Percentiles rank a stretch among this genome's conserved stretches.
Evolutionary conservation across 169 alveolate species (phyloP).

Genomic region (Ichthyophthirius multifiliis): DNA sequence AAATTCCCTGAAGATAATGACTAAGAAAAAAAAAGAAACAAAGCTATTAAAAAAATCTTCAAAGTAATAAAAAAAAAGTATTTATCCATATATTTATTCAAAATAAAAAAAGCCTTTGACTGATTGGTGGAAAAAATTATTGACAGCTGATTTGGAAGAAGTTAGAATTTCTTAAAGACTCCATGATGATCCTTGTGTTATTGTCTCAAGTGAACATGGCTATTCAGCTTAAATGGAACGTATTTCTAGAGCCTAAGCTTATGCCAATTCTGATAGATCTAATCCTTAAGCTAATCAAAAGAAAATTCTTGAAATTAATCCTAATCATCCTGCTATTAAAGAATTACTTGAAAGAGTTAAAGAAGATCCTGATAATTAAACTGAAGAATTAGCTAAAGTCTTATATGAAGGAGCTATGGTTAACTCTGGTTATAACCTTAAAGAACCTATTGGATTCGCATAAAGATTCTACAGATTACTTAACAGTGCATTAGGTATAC

Average conservation of each 20-base stretch:
- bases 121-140: conserved; percentile 87
- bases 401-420: conserved; percentile 73
- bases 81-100: no score
- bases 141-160: conserved; percentile 87
- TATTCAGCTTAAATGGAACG: conserved; percentile 96
- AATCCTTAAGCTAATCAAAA: conserved; percentile 42
- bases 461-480: conserved; percentile 68
- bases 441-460: conserved; percentile 72
- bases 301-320: conserved; percentile 94
- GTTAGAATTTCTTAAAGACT: conserved; percentile 90
- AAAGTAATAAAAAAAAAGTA: no score
- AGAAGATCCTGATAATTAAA: conserved; percentile 61
- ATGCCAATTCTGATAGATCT: conserved; percentile 86
- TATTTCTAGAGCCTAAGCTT: conserved; percentile 94
- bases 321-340: conserved; percentile 92
- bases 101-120: no score
- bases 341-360: conserved; percentile 79
- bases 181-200: conserved; percentile 90
- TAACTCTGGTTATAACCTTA: conserved; percentile 68
- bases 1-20: conserved; percentile 86
- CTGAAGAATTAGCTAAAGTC: conserved; percentile 69
- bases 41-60: conserved; percentile 71
- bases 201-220: conserved; percentile 93
- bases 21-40: conserved; percentile 69
- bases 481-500: conserved; percentile 65